Evolutionary conservation across 192 early-diverging fungal species (phyloP).

Genomic region (Podila clonocystis): DNA sequence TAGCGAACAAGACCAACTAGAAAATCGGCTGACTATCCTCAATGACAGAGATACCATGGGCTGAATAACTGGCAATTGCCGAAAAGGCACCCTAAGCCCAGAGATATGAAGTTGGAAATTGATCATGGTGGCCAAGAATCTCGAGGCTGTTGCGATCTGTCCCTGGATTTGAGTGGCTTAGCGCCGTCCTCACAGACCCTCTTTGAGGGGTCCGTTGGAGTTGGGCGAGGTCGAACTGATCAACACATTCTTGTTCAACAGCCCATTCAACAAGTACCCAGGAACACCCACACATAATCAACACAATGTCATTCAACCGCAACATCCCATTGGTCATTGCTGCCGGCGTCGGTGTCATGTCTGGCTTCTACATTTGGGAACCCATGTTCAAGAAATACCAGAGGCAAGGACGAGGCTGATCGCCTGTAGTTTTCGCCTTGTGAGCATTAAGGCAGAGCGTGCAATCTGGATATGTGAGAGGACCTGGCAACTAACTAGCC

Average conservation of each 20-base stretch:
- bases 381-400: slow-evolving; percentile 44
- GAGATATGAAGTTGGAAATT: too few species aligned
- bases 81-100: too few species aligned
- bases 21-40: too few species aligned
- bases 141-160: background rate
- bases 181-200: background rate
- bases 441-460: too few species aligned
- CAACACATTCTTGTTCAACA: background rate
- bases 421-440: background rate
- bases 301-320: slow-evolving; percentile 31
- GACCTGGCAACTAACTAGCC: background rate
- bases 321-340: slow-evolving; percentile 32
- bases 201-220: background rate
- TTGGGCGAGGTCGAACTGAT: background rate
- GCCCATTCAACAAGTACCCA: too few species aligned
- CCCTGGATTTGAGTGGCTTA: background rate
- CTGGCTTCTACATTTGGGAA: slow-evolving; percentile 48
- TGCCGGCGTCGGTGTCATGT: slow-evolving; percentile 36
- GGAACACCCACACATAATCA: background rate
- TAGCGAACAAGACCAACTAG: too few species aligned
- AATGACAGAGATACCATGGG: too few species aligned
- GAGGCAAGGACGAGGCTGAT: slow-evolving; percentile 12
- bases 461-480: too few species aligned
- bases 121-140: too few species aligned
- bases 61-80: too few species aligned